Evolutionary conservation across 495 filamentous ascomycete species (phyloP), one percentile per base, ranked within the genome.

Genomic region (Coniosporium apollinis): DNA sequence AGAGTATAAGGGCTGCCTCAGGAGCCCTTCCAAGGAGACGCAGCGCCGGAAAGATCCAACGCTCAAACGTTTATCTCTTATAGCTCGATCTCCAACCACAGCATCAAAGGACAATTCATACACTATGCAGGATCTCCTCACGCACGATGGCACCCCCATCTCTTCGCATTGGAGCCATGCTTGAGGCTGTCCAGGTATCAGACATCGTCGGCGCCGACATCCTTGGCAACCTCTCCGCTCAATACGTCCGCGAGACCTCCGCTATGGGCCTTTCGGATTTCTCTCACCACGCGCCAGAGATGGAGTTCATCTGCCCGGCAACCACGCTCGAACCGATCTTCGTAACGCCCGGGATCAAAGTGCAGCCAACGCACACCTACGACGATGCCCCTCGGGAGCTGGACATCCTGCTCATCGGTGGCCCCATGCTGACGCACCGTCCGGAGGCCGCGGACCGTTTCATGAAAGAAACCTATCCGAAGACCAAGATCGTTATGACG

Each of bases 201-300:
- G 45, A 48, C 38, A 36, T 48, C 3, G 26, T 24, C 28, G 37
- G 45, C 33, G 33, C 43, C 42, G 45, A 48, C 38, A 32, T 48
- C 19, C 15, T 48, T 3, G 45, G 41, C 22, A 48, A 38, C 42
- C 10, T 38, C 8, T 45, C 42, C 29, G 22, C 29, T 1, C 22
- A 42, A 15, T 44, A n/a, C 21, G 22, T 45, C 3, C n/a, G 28
- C 3, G 31, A 34, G 22, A 17, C 43, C 19, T 8, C 34, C 6
- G 7, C 5, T 0, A 1, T 42, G 14, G 19, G 28, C 9, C 41
- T 39, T 29, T 14, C 14, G 3, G 9, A 37, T 18, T n/a, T 20
- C 33, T n/a, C 21, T 30, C 5, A 28, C 29, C 22, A 36, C 5
- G 17, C 42, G 24, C 14, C n/a, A 14, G 35, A 37, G n/a, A 48